Evolutionary conservation across 148 eudicot genomes (phyloP).

Genomic region (Persicaria maculosa): DNA sequence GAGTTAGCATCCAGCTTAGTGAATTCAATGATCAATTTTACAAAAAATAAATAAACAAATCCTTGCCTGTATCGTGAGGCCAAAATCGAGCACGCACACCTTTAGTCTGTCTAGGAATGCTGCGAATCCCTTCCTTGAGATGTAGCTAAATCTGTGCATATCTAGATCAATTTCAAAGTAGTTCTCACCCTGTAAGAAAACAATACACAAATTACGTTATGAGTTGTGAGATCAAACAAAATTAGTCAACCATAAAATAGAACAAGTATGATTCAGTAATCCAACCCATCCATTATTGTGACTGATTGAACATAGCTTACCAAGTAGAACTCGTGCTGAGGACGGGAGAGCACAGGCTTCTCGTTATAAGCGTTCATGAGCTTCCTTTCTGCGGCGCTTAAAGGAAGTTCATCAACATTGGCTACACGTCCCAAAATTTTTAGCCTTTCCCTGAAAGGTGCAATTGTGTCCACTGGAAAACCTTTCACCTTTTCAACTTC

Average conservation of each 20-base stretch:
- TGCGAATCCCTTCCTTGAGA: conserved; percentile 92
- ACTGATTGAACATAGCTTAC: conserved; percentile 16
- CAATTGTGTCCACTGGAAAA: conserved; percentile 49
- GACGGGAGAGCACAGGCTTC: conserved; percentile 95
- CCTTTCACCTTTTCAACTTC: conserved; percentile 81
- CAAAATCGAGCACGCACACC: conserved; percentile 74
- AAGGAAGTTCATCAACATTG: conserved; percentile 66
- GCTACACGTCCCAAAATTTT: conserved; percentile 78
- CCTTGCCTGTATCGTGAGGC: conserved; percentile 92
- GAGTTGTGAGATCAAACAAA: background rate
- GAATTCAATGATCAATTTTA: background rate
- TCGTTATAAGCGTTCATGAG: conserved; percentile 75
- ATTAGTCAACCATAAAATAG: background rate
- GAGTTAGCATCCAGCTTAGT: background rate
- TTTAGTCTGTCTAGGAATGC: conserved; percentile 73
- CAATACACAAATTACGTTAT: background rate
- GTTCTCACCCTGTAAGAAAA: conserved; percentile 65
- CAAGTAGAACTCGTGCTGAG: conserved; percentile 81
- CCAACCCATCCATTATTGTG: background rate
- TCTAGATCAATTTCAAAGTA: conserved; percentile 95
- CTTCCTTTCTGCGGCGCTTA: conserved; percentile 66
- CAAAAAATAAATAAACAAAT: background rate
- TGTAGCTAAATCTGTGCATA: conserved; percentile 93
- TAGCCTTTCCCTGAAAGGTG: conserved; percentile 77
- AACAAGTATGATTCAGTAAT: background rate